Percentiles rank a stretch among this genome's conserved stretches.
These are phyloP conservation scores for Pseudodiploospora longispora DNA, from an alignment of 2,329 filamentous ascomycete species.

Conservation along the genomic window DNA sequence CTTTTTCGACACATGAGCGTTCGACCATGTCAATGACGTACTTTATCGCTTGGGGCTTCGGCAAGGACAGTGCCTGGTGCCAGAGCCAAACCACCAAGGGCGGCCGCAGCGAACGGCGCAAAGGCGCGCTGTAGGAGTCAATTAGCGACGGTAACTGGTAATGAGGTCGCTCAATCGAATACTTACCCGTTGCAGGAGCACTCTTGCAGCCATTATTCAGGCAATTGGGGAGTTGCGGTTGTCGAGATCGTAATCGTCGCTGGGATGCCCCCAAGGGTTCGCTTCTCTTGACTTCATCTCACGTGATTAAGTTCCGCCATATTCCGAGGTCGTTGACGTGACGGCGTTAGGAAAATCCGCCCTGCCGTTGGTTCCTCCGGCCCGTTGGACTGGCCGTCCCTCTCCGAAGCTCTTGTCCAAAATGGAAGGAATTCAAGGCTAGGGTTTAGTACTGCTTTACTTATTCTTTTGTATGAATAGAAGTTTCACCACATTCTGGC, in stretches of 20 bases:
- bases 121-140: constrained; percentile 36
- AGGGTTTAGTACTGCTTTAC: too few species aligned
- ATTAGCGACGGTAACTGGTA: constrained; percentile 19
- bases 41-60: constrained; percentile 38
- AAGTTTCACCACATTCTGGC: too few species aligned
- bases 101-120: constrained; percentile 45
- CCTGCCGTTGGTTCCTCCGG: too few species aligned
- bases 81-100: constrained; percentile 40
- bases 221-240: constrained; percentile 35
- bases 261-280: background rate
- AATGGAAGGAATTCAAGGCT: too few species aligned
- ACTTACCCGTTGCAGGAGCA: constrained; percentile 49
- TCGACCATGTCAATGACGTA: constrained; percentile 11
- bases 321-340: constrained; percentile 6
- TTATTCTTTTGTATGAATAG: too few species aligned
- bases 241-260: constrained; percentile 15
- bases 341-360: too few species aligned
- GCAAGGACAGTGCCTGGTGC: constrained; percentile 41
- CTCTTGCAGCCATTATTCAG: constrained; percentile 51
- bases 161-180: constrained; percentile 1
- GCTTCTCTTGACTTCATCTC: constrained; percentile 2
- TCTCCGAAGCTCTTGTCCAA: too few species aligned
- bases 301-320: constrained; percentile 3
- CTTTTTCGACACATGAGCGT: background rate
- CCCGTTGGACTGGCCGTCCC: too few species aligned